Evolutionary conservation across 192 early-diverging fungal species (phyloP), one percentile per base, ranked within the genome.

Genomic region (Chytriomyces sp.): DNA sequence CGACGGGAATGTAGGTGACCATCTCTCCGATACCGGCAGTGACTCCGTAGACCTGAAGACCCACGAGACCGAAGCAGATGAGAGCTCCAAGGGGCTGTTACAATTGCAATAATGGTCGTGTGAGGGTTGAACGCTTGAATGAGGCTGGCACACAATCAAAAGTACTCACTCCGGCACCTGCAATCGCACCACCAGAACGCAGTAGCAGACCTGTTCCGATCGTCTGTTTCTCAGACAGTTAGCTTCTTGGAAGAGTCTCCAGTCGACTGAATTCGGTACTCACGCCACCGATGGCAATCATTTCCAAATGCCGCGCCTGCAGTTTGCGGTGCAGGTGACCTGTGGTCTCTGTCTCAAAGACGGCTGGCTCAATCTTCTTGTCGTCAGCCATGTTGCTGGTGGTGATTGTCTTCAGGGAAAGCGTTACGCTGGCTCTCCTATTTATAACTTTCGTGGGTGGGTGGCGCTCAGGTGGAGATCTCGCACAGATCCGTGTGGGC

Each of bases 131-230:
- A 10, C 19, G 19, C 19, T 44, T 19, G 19, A 7, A 44, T 71
- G 86, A n/a, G 87, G 92, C 22, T 90, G 90, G 17, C 92, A 69
- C 55, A 93, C 76, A 4, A 86, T 79, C 36, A 91, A 91, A 3
- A 86, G 81, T 0, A n/a, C n/a, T n/a, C n/a, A 91, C 90, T 8
- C 93, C 93, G 0, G 89, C 91, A 5, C 75, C 77, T 0, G 88
- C 81, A 53, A 94, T 84, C 22, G 91, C 87, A 6, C 57, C 58
- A n/a, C 93, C 93, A 55, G 90, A 90, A 26, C 88, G 87, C 60
- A 93, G 78, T 72, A 95, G 93, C 19, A 95, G 78, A 39, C 94
- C 94, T 26, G 92, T 94, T 33, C 72, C 72, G 40, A 87, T 87
- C 0, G 86, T 87, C 59, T 91, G 91, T 28, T 90, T 91, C 22